Conservation (phyloP, 768 basidiomycete species). For the Phaeotremella skinneri region DNA sequence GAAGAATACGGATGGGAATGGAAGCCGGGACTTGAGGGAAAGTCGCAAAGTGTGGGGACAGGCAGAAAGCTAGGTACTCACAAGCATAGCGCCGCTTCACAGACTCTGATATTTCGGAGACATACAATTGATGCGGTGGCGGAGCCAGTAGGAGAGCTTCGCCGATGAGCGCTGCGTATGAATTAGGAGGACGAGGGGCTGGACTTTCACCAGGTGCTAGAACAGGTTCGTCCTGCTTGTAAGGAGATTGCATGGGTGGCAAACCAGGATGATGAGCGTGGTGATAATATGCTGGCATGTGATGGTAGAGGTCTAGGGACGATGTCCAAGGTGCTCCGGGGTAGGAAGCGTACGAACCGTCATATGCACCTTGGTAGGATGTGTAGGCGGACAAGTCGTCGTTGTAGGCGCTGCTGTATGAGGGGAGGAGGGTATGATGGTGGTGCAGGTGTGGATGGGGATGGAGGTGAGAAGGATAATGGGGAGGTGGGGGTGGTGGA, state of each 20-base stretch:
- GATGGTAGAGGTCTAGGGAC: not conserved
- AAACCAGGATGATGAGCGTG: not conserved
- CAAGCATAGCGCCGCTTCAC: constrained; percentile 47
- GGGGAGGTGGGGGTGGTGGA: not conserved
- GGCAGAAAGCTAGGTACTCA: constrained; percentile 26
- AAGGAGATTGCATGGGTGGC: constrained; percentile 23
- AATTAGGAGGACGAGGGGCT: constrained; percentile 43
- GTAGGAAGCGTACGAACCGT: not conserved
- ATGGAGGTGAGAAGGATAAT: no score
- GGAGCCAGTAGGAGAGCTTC: constrained; percentile 44
- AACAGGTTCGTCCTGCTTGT: constrained; percentile 42
- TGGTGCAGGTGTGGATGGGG: not conserved
- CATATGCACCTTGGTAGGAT: constrained; percentile 1
- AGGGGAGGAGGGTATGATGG: not conserved
- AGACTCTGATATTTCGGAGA: constrained; percentile 46
- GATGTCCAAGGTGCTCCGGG: not conserved
- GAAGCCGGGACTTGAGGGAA: constrained; percentile 10
- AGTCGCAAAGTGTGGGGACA: not conserved
- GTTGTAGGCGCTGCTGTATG: not conserved
- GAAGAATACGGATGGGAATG: constrained; percentile 8
- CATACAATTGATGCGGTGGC: constrained; percentile 45
- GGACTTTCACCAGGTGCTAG: constrained; percentile 45
- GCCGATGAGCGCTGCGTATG: constrained; percentile 49
- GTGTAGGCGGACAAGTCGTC: constrained; percentile 2
- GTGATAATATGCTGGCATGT: not conserved